Base-by-base conservation (phyloP, 148 eudicot genomes). In the Dianthus caryophyllus region DNA sequence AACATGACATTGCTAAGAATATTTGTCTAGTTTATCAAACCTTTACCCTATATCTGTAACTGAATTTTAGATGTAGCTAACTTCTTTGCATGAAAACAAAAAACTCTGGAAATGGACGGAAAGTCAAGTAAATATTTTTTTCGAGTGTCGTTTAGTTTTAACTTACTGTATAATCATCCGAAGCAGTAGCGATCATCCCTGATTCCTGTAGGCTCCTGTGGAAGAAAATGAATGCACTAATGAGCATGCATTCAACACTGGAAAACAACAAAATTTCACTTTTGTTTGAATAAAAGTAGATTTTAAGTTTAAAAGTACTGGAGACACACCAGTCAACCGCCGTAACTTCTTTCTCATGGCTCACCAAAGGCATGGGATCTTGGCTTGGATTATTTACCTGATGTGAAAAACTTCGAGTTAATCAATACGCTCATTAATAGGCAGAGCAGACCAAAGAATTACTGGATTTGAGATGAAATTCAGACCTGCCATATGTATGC, bases 401-500 rank as follows among this genome's bases (percentile, higher is more conserved):
- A 31, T 70, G 79, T 30, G 15, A 65, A 50, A 73, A 27, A 9
- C 2, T 30, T 17, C 21, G 14, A 27, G 39, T 57, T 33, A 43
- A 30, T 39, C 61, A 29, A 26, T 10, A n/a, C 30, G 43, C 38
- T 26, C 38, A 33, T 33, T 33, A 33, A 33, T 33, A 29, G 52
- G 52, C 13, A 26, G 46, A 15, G 21, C 22, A 21, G 65, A 12
- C 5, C 31, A 36, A 21, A 27, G 21, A 16, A 31, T 5, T 27
- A 48, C 21, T 13, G 36, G n/a, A 26, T 47, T 33, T 30, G 24
- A 53, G 17, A 66, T 44, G 15, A 61, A 65, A 51, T 26, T 38
- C 49, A 62, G 81, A 76, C 97, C 97, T 93, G 95, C 98, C 98
- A 93, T 63, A 93, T 77, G 79, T 93, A 89, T 53, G 91, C 95